phyloP scores from a whole-genome alignment of 1,284 basidiomycete species.

The Pseudozyma flocculosa region DNA sequence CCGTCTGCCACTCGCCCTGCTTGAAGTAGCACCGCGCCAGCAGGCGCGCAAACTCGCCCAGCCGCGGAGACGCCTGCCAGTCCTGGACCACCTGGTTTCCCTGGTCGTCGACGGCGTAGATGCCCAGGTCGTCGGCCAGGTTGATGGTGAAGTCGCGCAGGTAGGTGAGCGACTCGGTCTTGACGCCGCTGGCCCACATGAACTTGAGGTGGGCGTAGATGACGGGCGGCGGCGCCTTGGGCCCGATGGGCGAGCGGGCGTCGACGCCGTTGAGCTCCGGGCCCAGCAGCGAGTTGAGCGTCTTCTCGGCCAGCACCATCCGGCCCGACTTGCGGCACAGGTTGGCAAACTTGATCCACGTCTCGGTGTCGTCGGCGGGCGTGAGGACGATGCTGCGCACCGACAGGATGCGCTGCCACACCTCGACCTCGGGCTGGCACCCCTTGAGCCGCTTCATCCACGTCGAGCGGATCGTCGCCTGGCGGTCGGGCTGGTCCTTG shows the following conservation, averaged over 20 bases:
- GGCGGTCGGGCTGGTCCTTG: slow-evolving; percentile 78
- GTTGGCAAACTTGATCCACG: slow-evolving; percentile 95
- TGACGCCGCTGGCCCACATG: slow-evolving; percentile 86
- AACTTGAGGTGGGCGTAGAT: slow-evolving; percentile 96
- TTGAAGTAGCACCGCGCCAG: slow-evolving; percentile 98
- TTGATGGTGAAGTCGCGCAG: slow-evolving; percentile 79
- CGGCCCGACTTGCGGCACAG: slow-evolving; percentile 81
- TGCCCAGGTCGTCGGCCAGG: slow-evolving; percentile 71
- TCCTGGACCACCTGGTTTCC: slow-evolving; percentile 46
- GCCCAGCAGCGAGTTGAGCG: slow-evolving; percentile 68
- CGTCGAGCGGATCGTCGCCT: slow-evolving; percentile 54
- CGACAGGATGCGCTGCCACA: slow-evolving; percentile 97
- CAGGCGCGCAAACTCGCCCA: slow-evolving; percentile 76
- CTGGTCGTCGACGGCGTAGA: slow-evolving; percentile 58
- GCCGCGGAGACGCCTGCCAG: slow-evolving; percentile 47
- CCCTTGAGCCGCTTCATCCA: slow-evolving; percentile 73
- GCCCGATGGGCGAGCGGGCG: slow-evolving; percentile 39
- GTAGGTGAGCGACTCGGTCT: slow-evolving; percentile 78
- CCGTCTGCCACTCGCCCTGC: slow-evolving; percentile 87
- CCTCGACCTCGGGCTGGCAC: slow-evolving; percentile 96
- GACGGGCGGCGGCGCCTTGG: slow-evolving; percentile 77
- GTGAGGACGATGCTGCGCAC: slow-evolving; percentile 90
- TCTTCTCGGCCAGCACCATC: slow-evolving; percentile 91
- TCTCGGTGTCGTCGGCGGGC: slow-evolving; percentile 90
- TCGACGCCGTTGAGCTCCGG: slow-evolving; percentile 44